Percentiles rank a stretch among this genome's conserved stretches.
phyloP scores from a whole-genome alignment of 352 stramenopile genomes.

The Phytophthora constricta region DNA sequence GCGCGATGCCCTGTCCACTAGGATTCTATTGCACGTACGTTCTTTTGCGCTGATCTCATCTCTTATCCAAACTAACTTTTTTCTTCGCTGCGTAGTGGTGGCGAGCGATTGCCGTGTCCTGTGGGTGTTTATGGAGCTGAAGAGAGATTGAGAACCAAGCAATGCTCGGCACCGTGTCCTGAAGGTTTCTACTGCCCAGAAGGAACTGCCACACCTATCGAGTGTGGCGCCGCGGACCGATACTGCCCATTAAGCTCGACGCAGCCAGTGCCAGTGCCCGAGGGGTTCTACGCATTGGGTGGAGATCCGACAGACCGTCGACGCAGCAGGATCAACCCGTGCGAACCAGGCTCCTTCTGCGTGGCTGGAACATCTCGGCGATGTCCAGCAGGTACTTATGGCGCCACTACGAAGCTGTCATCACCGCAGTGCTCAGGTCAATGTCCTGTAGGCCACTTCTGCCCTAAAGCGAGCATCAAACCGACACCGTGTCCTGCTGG shows the following conservation, averaged over 20 bases:
- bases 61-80: no score
- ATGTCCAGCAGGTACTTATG: conserved; percentile 69
- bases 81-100: conserved; percentile 36
- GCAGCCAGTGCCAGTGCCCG: conserved; percentile 31
- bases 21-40: conserved; percentile 76
- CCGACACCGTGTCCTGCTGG: conserved; percentile 56
- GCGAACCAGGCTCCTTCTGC: conserved; percentile 70
- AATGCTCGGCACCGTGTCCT: conserved; percentile 67
- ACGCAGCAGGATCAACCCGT: conserved; percentile 41
- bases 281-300: conserved; percentile 55
- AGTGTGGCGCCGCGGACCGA: conserved; percentile 47
- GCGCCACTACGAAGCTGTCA: conserved; percentile 32
- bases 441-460: conserved; percentile 75
- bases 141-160: conserved; percentile 36
- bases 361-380: conserved; percentile 32
- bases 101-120: conserved; percentile 50
- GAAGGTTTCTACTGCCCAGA: conserved; percentile 68
- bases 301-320: conserved; percentile 28
- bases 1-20: conserved; percentile 41
- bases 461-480: conserved; percentile 33
- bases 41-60: no score
- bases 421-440: conserved; percentile 41
- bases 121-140: conserved; percentile 66
- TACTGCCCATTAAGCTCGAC: conserved; percentile 73
- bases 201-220: conserved; percentile 40